Conservation (phyloP, 148 eudicot genomes). For the Fagopyrum esculentum region DNA sequence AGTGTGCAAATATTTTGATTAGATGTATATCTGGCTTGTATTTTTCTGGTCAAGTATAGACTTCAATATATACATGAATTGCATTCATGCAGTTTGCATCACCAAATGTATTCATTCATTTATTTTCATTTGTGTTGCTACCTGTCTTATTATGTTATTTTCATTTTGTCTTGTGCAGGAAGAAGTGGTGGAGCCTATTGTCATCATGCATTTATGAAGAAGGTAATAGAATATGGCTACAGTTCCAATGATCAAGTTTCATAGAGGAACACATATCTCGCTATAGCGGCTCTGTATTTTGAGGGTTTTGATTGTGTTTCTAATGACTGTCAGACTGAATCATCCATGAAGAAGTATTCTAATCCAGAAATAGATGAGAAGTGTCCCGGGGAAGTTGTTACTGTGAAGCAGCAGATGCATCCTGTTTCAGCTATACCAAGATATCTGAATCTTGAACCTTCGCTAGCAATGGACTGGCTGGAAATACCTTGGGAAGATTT, state of each 20-base stretch:
- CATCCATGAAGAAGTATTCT: not conserved
- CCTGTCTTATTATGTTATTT: no score
- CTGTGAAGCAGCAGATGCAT: slow-evolving; percentile 10
- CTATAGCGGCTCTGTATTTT: not conserved
- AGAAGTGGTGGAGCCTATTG: slow-evolving; percentile 1
- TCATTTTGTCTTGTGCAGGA: not conserved
- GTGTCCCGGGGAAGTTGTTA: not conserved
- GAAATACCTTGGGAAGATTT: slow-evolving; percentile 95
- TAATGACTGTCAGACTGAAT: not conserved
- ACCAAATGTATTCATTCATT: not conserved
- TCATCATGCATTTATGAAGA: not conserved
- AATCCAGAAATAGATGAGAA: not conserved
- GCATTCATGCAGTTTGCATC: not conserved
- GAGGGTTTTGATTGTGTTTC: not conserved
- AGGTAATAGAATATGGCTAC: not conserved
- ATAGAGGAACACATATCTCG: not conserved
- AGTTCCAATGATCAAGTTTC: not conserved
- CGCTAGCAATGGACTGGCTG: slow-evolving; percentile 98
- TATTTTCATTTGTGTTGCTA: no score
- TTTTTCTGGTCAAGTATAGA: not conserved
- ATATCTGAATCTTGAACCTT: slow-evolving; percentile 86
- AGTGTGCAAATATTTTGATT: no score
- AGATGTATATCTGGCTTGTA: not conserved
- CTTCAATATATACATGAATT: not conserved
- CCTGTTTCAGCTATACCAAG: slow-evolving; percentile 37